Evolutionary conservation across 768 basidiomycete genomes (phyloP).

Genomic region (Pleurotus tuber-regium): DNA sequence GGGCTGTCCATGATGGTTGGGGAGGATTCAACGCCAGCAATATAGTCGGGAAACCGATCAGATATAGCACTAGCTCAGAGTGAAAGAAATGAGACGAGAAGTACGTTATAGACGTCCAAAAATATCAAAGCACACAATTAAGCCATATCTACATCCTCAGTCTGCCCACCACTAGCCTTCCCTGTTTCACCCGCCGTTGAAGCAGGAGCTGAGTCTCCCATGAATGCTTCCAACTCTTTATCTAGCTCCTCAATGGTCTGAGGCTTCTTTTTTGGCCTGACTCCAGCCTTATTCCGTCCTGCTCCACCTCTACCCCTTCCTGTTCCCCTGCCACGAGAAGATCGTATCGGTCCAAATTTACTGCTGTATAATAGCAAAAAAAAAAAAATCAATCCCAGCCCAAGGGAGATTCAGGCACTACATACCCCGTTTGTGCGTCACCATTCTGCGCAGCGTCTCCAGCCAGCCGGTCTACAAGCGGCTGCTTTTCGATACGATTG

Average conservation of each 20-base stretch:
- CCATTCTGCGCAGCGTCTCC: conserved; percentile 39
- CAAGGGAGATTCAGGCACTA: conserved; percentile 10
- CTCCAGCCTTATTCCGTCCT: conserved; percentile 11
- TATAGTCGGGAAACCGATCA: background rate
- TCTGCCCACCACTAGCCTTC: conserved; percentile 14
- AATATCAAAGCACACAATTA: conserved; percentile 8
- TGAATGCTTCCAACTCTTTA: conserved; percentile 84
- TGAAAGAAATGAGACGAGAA: background rate
- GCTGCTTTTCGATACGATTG: conserved; percentile 72
- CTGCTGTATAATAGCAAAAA: conserved; percentile 26
- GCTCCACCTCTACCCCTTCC: background rate
- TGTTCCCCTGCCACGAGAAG: conserved; percentile 35
- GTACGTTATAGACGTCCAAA: background rate
- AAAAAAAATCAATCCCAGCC: background rate
- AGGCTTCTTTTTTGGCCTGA: conserved; percentile 42
- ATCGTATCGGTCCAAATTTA: conserved; percentile 47
- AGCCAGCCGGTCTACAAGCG: conserved; percentile 64
- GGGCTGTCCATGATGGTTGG: background rate
- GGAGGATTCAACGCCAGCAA: background rate
- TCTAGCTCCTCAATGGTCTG: conserved; percentile 85
- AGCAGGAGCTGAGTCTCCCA: conserved; percentile 49
- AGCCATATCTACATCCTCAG: conserved; percentile 59
- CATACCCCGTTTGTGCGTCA: conserved; percentile 38
- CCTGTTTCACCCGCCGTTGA: conserved; percentile 13
- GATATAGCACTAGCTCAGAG: background rate